Base-by-base conservation (phyloP, 495 filamentous ascomycete species). In the Penicillium malachiteum region DNA sequence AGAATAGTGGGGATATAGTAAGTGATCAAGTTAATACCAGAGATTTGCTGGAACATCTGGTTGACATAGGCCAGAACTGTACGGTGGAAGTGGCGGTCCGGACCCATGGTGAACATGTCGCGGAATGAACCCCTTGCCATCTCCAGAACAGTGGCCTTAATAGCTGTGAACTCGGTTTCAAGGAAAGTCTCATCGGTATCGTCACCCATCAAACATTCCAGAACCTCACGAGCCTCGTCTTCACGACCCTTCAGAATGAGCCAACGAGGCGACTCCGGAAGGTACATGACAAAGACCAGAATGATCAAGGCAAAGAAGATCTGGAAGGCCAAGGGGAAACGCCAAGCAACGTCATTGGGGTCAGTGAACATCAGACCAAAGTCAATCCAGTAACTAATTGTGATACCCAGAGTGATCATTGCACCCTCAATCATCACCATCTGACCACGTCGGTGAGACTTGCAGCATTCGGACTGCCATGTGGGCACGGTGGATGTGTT, bases 351-450 rank as follows among this genome's bases (percentile, higher is more conserved):
- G 14, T 81, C 79, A 54, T 66, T 82, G 7, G 83, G 82, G 49
- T 84, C 79, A 40, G 86, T 66, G 54, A 85, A 91, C 34, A 83
- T 81, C 42, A 90, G 77, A 16, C 81, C 89, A 45, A 88, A 87
- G 56, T 85, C 84, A 45, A 92, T 78, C 88, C 88, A 92, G 72
- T 92, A 89, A 61, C 78, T 82, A 64, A 91, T 73, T 56, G 83
- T 85, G 58, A 91, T 84, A 60, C 89, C 88, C 34, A 80, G 80
- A 3, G 87, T 88, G 59, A 90, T 87, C 68, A 89, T 75, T 13
- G 86, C 74, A 38, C 84, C 87, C 67, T 90, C 87, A 48, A 92
- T 85, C 87, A 91, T 90, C 66, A 92, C 86, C 61, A 92, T 74
- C 58, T 87, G 86, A 12, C 89, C 89, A 62, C 87, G 81, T 47